Conservation (phyloP, 805 yeast genomes). For the Candida nonsorbophila region DNA sequence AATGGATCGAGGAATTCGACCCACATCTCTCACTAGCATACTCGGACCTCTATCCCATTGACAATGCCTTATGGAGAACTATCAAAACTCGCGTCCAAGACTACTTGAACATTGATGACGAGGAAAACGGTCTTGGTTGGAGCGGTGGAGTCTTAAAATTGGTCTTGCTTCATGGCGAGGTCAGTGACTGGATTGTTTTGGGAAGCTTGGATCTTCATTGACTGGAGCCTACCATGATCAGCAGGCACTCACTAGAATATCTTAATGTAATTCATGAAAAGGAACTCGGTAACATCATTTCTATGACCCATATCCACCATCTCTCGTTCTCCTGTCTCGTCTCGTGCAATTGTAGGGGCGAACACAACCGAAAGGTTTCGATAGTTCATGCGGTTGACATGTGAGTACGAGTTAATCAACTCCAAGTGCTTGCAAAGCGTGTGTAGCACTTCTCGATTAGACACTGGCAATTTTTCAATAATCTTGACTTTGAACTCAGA, state of each 20-base stretch:
- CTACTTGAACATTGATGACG: constrained; percentile 45
- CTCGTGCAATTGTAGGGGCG: constrained; percentile 88
- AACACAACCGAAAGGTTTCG: constrained; percentile 86
- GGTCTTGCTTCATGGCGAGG: constrained; percentile 68
- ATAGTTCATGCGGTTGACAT: constrained; percentile 71
- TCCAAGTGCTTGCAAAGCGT: constrained; percentile 60
- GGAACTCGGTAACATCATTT: constrained; percentile 71
- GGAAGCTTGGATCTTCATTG: constrained; percentile 46
- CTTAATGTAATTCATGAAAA: constrained; percentile 43
- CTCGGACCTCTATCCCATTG: constrained; percentile 59
- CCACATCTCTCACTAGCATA: constrained; percentile 75
- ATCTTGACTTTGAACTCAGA: constrained; percentile 39
- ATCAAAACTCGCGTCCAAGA: constrained; percentile 64
- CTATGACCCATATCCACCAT: constrained; percentile 78
- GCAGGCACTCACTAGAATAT: too few relatives aligned
- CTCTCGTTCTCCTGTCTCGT: constrained; percentile 73
- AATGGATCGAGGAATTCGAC: constrained; percentile 54
- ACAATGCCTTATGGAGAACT: constrained; percentile 59
- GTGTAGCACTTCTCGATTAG: constrained; percentile 58
- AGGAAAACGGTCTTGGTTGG: constrained; percentile 49
- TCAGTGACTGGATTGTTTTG: constrained; percentile 60
- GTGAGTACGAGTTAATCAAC: constrained; percentile 48
- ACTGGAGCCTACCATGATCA: too few relatives aligned
- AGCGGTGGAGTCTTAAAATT: constrained; percentile 62
- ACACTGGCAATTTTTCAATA: constrained; percentile 52